Base-by-base conservation (phyloP, 2,329 filamentous ascomycete genomes). In the Fusarium buxicola region DNA sequence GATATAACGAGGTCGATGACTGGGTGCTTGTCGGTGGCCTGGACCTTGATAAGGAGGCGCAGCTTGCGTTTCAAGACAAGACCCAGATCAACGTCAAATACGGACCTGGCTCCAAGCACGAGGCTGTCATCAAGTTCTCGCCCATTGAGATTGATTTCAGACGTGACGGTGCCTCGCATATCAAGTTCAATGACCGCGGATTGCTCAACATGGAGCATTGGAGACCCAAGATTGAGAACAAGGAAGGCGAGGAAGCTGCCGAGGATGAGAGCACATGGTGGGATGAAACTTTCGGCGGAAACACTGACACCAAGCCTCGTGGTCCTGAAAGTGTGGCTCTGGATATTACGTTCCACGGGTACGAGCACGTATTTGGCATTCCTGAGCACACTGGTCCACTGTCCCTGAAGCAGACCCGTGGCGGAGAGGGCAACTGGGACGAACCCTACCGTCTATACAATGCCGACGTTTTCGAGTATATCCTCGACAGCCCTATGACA, bases 371-470 rank as follows among this genome's bases (percentile, higher is more conserved):
- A 46, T 98, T 89, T 74, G 95, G 95, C 68, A 95, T 98, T 66
- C 93, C 95, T 2, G 94, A 96, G 73, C 95, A 99, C 77, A 87
- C 95, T 31, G 92, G 94, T 3, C 89, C 94, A 7, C 76, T 99
- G 40, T 96, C 94, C 1, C 80, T 99, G 68, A 95, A 91, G 77
- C 88, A 96, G 75, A 99, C 95, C 11, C 89, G 92, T 50, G 95
- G 94, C 48, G 93, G 93, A 21, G 86, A 92, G 16, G 92, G 91
- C 60, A 92, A 92, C 69, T 92, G 95, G 76, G 82, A 85, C 9
- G 92, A 99, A 62, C 95, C 95, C 1, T 99, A 99, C 79, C 87
- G 95, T 32, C 79, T 99, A 76, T 97, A 97, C 81, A 99, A 99
- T 76, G 86, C 92, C 28, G 95, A 99, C 75, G 95, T 99, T 10